Evolutionary conservation across 345 rosid genomes (phyloP), one percentile per base, ranked within the genome.

Genomic region (Populus deltoides): DNA sequence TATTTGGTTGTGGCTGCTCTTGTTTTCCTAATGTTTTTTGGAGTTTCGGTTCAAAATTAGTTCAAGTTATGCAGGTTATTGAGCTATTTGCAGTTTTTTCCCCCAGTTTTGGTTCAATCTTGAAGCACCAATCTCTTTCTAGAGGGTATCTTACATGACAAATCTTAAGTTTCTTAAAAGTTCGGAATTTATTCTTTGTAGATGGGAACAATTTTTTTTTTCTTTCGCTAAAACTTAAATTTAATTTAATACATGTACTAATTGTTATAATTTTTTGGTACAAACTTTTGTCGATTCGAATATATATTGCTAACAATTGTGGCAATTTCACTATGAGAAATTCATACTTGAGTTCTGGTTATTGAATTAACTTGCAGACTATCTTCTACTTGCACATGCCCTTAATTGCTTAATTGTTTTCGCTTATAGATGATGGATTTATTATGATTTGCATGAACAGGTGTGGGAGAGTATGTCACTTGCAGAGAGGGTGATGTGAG

Each of bases 401-500:
- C 2, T 47, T 22, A 66, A 41, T 20, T 45, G 63, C 20, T 65
- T 36, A 3, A 31, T 77, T 18, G 6, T 65, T 20, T 13, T 66
- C n/a, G 69, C 39, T 66, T 66, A 35, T 71, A 45, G 11, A 20
- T 15, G 27, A 59, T 18, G 57, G 69, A 22, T 62, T 72, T 43
- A 66, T 51, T 29, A 24, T 55, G 17, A 5, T 1, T 65, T 71
- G 6, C 31, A 39, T 7, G 25, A 71, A 20, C 59, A 93, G 98
- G 99, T 10, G 99, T 95, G 2, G 96, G 92, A 81, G 98, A 95
- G 79, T 95, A 95, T 73, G 99, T 95, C 45, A 93, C 99, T 5
- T 93, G 98, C 86, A 90, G 91, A 63, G 96, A 93, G 81, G 99
- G 94, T 0, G 99, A 95, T 81, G 93, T 94, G 43, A 86, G 94